Evolutionary conservation across 2,329 filamentous ascomycete species (phyloP), one percentile per base, ranked within the genome.

Genomic region (Cercospora sojina): DNA sequence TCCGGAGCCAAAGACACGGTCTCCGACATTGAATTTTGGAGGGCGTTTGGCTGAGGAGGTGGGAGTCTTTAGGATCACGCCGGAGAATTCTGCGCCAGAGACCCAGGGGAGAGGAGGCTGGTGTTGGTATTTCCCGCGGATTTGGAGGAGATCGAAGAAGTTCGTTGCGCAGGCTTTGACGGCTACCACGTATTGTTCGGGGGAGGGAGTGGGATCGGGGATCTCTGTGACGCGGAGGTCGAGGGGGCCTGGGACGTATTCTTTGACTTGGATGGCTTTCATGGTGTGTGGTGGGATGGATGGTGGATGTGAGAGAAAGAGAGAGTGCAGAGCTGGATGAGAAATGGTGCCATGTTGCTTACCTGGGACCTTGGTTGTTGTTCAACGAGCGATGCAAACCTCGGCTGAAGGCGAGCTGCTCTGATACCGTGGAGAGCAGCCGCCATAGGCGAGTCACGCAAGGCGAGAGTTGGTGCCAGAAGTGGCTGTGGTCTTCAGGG

Each of bases 101-200:
- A 94, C 82, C 93, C 93, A 97, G 32, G 93, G 93, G 58, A 97
- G 88, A 0, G 90, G 88, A 0, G 93, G 93, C 74, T 97, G 93
- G 77, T 92, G 86, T 77, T 98, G 94, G 81, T 98, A 98, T 86
- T 96, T 96, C 64, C 94, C 94, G 76, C 92, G 90, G 76, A 97
- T 92, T 77, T 98, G 94, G 63, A 98, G 87, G 65, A 97, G 90
- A 78, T 98, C 94, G 83, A 97, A 98, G 86, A 98, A 98, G 82
- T 98, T 98, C 74, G 92, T 91, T 20, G 92, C 94, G 0, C 91
- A 86, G 56, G 94, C 92, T 79, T 92, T 91, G 74, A 98, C 91
- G 75, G 89, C 86, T 77, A 98, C 91, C 70, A 96, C 84, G 78
- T 97, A 98, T 81, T 97, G 88, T 75, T 91, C 83, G 32, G 87